Evolutionary conservation across 73 alveolate species (phyloP).

Genomic region (Paramecium caudatum): DNA sequence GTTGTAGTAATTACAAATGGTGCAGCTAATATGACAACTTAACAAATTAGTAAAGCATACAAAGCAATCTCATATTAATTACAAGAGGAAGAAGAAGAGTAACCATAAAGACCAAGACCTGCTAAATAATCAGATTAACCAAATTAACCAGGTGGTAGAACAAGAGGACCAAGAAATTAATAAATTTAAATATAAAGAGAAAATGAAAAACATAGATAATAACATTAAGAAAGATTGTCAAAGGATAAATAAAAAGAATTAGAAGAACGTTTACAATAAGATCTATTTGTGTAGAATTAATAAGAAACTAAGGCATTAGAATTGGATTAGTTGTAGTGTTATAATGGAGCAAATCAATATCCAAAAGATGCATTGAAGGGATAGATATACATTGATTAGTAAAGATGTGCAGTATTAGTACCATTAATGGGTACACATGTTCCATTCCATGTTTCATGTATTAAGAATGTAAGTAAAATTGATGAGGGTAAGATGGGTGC

Average conservation of each 20-base stretch:
- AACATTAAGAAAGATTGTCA: constrained; percentile 86
- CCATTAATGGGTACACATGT: constrained; percentile 88
- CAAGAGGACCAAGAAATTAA: constrained; percentile 78
- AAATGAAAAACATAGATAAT: constrained; percentile 86
- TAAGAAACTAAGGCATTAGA: constrained; percentile 82
- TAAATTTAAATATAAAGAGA: constrained; percentile 83
- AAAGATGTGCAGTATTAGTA: constrained; percentile 86
- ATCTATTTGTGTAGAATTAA: constrained; percentile 82
- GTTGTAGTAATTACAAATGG: constrained; percentile 73
- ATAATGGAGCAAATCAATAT: constrained; percentile 81
- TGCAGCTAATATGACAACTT: constrained; percentile 74
- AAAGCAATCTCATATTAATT: constrained; percentile 82
- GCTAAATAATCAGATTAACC: constrained; percentile 18
- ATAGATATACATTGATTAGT: constrained; percentile 84
- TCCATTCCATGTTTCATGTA: constrained; percentile 93
- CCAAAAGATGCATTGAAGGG: constrained; percentile 91
- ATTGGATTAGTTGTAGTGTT: constrained; percentile 87
- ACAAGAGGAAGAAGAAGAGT: constrained; percentile 81
- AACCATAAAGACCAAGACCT: neutral
- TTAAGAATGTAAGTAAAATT: constrained; percentile 91
- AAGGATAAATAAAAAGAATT: constrained; percentile 88
- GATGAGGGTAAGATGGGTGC: constrained; percentile 87
- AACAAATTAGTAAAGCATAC: constrained; percentile 74
- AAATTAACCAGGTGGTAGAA: too few species aligned
- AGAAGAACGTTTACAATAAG: constrained; percentile 82